phyloP scores from a whole-genome alignment of 2,329 filamentous ascomycete species.

The Epichloe gansuensis region DNA sequence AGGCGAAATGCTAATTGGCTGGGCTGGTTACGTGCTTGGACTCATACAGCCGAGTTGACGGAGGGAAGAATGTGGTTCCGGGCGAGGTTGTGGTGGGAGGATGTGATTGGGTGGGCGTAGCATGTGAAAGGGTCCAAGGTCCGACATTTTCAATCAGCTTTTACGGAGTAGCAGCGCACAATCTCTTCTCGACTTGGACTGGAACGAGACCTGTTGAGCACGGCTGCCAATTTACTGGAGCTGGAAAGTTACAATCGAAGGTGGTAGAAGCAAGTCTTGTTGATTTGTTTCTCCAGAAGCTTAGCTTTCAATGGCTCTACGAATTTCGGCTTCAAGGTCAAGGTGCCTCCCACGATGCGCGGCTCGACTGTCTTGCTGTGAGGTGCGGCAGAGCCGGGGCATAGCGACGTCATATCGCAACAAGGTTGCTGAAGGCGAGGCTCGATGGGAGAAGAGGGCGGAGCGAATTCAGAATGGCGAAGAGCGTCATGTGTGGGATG shows the following conservation, averaged over 20 bases:
- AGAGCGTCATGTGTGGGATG: constrained; percentile 41
- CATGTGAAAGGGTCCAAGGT: constrained; percentile 12
- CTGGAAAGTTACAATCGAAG: too few species aligned
- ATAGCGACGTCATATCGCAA: constrained; percentile 29
- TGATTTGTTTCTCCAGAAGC: not conserved
- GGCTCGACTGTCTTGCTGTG: constrained; percentile 9
- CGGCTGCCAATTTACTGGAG: not conserved
- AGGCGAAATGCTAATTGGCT: constrained; percentile 32
- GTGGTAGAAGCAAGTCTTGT: too few species aligned
- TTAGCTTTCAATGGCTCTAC: not conserved
- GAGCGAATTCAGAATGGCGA: constrained; percentile 36
- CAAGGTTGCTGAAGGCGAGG: constrained; percentile 29
- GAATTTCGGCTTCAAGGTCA: constrained; percentile 1
- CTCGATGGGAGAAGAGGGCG: constrained; percentile 36
- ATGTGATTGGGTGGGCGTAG: constrained; percentile 18
- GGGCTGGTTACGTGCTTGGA: constrained; percentile 12
- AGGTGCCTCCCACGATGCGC: constrained; percentile 15
- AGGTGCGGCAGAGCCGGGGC: constrained; percentile 18
- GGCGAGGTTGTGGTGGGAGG: not conserved
- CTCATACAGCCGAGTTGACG: constrained; percentile 15
- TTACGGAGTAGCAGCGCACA: not conserved
- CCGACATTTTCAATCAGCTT: not conserved
- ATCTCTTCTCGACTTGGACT: not conserved
- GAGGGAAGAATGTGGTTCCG: constrained; percentile 18
- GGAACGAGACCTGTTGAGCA: not conserved